A percentile compares a stretch with the other conserved stretches of the same genome.
phyloP scores from a whole-genome alignment of 257 asterid genomes.

The Cordia subcordata region DNA sequence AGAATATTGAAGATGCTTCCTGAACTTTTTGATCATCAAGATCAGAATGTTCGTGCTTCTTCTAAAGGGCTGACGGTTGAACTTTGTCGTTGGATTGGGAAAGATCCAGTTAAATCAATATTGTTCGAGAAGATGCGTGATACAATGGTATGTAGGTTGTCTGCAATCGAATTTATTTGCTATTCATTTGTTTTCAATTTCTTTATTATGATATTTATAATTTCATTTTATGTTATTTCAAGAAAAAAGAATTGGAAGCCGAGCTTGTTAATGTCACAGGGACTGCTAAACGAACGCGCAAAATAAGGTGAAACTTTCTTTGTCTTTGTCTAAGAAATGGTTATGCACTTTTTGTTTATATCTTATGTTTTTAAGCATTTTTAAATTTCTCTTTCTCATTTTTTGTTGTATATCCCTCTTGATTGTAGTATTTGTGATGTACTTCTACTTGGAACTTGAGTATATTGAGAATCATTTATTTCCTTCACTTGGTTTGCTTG shows the following conservation, averaged over 20 bases:
- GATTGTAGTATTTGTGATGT: background rate
- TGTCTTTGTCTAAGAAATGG: background rate
- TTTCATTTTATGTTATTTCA: conserved; percentile 19
- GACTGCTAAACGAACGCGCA: conserved; percentile 81
- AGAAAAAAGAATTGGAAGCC: conserved; percentile 99
- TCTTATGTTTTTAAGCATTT: background rate
- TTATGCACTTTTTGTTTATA: conserved; percentile 8
- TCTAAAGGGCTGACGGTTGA: conserved; percentile 94
- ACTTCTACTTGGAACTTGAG: background rate
- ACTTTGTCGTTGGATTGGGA: conserved; percentile 99
- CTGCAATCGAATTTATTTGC: background rate
- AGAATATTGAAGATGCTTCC: conserved; percentile 99
- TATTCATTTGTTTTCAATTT: background rate
- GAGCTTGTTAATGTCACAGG: conserved; percentile 91
- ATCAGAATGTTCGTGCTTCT: conserved; percentile 99
- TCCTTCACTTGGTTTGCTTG: background rate
- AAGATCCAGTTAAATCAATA: conserved; percentile 94
- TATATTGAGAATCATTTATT: background rate
- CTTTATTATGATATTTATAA: conserved; percentile 4
- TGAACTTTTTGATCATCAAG: conserved; percentile 98
- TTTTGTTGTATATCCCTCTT: background rate
- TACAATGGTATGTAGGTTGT: conserved; percentile 69
- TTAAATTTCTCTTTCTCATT: background rate
- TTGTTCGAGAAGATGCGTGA: conserved; percentile 98
- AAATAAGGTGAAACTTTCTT: conserved; percentile 58